Conservation (phyloP, 1,284 basidiomycete species). For the Meira miltonrushii region DNA sequence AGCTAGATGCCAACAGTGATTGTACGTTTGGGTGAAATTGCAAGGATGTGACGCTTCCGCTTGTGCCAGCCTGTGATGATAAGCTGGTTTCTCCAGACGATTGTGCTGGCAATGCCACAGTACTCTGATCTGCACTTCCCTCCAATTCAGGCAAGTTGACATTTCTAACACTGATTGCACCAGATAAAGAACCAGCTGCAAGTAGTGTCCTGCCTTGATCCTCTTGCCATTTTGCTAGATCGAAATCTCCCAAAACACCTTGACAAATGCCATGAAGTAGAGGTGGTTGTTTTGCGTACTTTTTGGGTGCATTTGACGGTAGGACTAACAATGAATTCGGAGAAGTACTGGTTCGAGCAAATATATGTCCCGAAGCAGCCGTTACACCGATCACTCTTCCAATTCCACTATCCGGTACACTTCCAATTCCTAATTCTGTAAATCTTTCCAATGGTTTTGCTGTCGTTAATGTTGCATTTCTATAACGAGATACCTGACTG, state of each 20-base stretch:
- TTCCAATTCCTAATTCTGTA: background rate
- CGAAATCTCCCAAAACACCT: background rate
- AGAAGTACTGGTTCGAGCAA: slow-evolving; percentile 1
- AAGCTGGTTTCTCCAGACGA: background rate
- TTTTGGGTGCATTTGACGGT: background rate
- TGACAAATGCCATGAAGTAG: background rate
- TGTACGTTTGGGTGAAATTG: background rate
- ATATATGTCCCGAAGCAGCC: background rate
- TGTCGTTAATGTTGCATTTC: background rate
- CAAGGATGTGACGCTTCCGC: background rate
- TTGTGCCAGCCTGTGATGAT: background rate
- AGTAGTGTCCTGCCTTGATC: background rate
- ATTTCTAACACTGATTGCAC: background rate
- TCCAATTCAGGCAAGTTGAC: background rate
- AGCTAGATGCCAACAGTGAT: background rate
- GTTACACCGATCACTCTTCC: background rate
- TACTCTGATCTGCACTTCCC: background rate
- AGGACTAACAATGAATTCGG: background rate
- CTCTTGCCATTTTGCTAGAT: background rate
- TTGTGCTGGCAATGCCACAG: background rate
- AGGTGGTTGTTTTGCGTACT: slow-evolving; percentile 6
- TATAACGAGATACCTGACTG: slow-evolving; percentile 8
- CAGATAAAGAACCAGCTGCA: background rate
- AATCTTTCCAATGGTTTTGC: slow-evolving; percentile 4
- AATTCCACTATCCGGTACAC: background rate